Evolutionary conservation across 2,329 filamentous ascomycete genomes (phyloP).

Genomic region (Fusarium agapanthi): DNA sequence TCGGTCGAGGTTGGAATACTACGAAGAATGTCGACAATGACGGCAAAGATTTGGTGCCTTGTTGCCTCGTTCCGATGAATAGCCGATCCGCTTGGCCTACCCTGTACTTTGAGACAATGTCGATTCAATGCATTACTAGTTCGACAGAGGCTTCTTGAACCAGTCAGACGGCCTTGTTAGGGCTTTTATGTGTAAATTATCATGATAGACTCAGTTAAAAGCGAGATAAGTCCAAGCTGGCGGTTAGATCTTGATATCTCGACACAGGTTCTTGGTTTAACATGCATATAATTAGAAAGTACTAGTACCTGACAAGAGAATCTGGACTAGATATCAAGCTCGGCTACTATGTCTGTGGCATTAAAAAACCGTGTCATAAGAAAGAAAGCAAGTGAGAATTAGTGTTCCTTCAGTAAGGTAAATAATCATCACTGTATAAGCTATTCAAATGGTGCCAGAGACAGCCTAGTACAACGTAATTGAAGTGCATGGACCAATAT

Average conservation of each 20-base stretch:
- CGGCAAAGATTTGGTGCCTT: conserved; percentile 35
- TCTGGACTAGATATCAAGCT: background rate
- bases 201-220: accelerated
- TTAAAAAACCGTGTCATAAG: background rate
- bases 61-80: conserved; percentile 33
- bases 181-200: background rate
- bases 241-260: background rate
- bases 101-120: background rate
- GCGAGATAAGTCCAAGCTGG: background rate
- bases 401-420: background rate
- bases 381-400: background rate
- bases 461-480: background rate
- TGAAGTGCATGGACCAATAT: background rate
- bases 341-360: background rate
- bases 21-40: conserved; percentile 30
- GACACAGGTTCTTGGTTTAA: too few relatives aligned
- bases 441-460: background rate
- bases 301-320: too few relatives aligned
- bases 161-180: background rate
- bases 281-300: background rate
- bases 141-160: background rate
- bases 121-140: background rate
- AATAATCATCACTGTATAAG: background rate
- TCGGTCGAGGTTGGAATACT: conserved; percentile 21
- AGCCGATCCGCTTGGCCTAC: conserved; percentile 9